Base-by-base conservation (phyloP, 176 grass and related monocot genomes). In the Triticum timopheevii region DNA sequence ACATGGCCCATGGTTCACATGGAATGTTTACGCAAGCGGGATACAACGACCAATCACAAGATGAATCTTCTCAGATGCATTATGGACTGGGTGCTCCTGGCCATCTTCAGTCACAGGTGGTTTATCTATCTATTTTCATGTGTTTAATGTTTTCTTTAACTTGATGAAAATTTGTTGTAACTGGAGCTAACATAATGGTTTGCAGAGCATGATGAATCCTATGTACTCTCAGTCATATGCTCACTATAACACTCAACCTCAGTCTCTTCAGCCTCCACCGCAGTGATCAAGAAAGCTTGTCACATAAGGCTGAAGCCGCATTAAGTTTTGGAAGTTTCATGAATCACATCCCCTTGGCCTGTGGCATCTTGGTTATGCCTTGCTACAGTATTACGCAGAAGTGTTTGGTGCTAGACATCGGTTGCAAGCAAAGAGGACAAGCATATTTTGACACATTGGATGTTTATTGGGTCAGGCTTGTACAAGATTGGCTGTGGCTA, bases 61-160 rank as follows among this genome's bases (percentile, higher is more conserved):
- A 99, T 31, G 94, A 99, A 61, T 91, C 97, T 11, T 93, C 97
- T 78, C 97, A 99, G 85, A 87, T 89, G 73, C 92, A 97, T 90
- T 97, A 90, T 80, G 88, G 92, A 76, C 86, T 97, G 86, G 88
- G 76, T 82, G 82, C 77, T 24, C 81, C 78, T 83, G 86, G 87
- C 36, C 69, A 94, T 81, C 97, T 99, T 23, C 97, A 99, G 65
- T 99, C 97, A 50, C 97, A 99, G 97, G 97, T 99, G 25, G 54
- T 45, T 82, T 50, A 30, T 58, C 76, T 81, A 63, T 68, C 76
- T 78, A 63, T 68, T 33, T 64, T 45, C 10, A 70, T 24, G 15
- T 76, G 54, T 70, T 52, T 7, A 86, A 36, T 78, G 61, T 77
- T 69, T 67, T 17, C 8, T 42, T 23, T 69, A 27, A 42, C 13